Evolutionary conservation across 1,284 basidiomycete genomes (phyloP).

Genomic region (Sporisorium exsertum): DNA sequence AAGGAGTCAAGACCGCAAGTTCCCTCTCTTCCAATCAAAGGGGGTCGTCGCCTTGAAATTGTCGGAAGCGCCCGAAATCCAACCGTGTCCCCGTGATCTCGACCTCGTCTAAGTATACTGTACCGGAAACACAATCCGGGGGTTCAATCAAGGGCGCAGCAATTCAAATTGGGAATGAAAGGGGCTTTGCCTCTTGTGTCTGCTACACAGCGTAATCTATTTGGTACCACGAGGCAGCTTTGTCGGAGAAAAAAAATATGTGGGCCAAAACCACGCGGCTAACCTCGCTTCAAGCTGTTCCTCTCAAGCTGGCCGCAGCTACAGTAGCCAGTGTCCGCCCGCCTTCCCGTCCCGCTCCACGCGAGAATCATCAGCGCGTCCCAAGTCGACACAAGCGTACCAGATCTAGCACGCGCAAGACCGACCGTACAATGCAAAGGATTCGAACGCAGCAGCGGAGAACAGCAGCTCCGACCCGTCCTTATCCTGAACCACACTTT

Average conservation of each 20-base stretch:
- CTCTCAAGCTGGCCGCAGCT: background rate
- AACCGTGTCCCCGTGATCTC: background rate
- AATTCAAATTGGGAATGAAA: background rate
- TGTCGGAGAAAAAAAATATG: background rate
- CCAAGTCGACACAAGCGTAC: background rate
- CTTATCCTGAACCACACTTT: background rate
- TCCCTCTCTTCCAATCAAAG: background rate
- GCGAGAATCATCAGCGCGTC: background rate
- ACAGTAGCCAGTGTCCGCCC: background rate
- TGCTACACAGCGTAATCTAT: background rate
- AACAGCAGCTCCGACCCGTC: background rate
- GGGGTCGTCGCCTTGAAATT: background rate
- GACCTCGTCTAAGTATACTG: background rate
- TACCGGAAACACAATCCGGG: background rate
- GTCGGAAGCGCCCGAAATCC: background rate
- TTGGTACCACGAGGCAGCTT: conserved; percentile 2
- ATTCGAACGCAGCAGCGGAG: background rate
- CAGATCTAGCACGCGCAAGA: background rate
- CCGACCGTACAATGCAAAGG: background rate
- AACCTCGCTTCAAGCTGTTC: conserved; percentile 1
- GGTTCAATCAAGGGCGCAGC: background rate
- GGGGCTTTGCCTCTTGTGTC: background rate
- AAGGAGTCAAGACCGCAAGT: conserved; percentile 4
- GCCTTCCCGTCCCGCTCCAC: background rate
- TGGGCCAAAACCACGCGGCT: conserved; percentile 17